Conservation (phyloP, 306 rosid genomes). For the Cajanus cajan region DNA sequence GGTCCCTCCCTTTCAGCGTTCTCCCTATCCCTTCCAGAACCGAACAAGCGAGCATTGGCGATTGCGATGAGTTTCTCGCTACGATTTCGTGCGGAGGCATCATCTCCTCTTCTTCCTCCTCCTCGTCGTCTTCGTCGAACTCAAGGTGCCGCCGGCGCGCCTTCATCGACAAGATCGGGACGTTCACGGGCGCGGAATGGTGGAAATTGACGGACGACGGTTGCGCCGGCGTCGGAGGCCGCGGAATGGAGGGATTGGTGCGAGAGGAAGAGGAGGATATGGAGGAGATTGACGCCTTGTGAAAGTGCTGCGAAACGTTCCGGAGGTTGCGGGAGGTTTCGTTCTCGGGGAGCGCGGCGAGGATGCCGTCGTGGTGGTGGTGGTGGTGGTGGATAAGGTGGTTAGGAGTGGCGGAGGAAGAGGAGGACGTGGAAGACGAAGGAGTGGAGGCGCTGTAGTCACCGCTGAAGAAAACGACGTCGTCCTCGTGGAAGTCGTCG, state of each 20-base stretch:
- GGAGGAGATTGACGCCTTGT: constrained; percentile 51
- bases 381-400: constrained; percentile 28
- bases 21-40: constrained; percentile 79
- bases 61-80: constrained; percentile 48
- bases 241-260: constrained; percentile 54
- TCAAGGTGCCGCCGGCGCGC: constrained; percentile 32
- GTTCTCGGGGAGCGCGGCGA: constrained; percentile 70
- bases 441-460: constrained; percentile 31
- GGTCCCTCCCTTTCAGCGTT: constrained; percentile 53
- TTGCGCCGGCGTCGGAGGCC: constrained; percentile 51
- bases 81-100: constrained; percentile 77
- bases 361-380: constrained; percentile 50
- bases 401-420: constrained; percentile 38
- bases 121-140: constrained; percentile 33
- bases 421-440: constrained; percentile 19
- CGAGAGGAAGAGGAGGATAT: constrained; percentile 55
- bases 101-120: constrained; percentile 58
- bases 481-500: constrained; percentile 67
- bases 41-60: constrained; percentile 60
- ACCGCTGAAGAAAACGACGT: constrained; percentile 54
- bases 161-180: constrained; percentile 44
- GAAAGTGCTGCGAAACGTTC: constrained; percentile 44
- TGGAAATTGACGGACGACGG: constrained; percentile 31
- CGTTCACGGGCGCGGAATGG: constrained; percentile 73
- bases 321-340: constrained; percentile 39